Base-by-base conservation (phyloP, 257 asterid genomes). In the Solanum lignicaule region DNA sequence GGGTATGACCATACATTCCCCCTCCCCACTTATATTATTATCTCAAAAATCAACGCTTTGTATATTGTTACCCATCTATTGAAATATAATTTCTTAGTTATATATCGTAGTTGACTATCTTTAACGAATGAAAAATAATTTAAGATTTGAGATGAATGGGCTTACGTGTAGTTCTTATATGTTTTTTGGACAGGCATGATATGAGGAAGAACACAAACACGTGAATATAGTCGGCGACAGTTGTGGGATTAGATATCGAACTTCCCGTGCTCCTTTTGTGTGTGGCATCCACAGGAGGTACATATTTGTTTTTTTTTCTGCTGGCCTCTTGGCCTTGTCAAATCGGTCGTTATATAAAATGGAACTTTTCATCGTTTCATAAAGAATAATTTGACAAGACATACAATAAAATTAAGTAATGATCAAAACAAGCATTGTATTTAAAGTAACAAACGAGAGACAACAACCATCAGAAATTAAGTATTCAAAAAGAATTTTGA, bases 141-240 rank as follows among this genome's bases (percentile, higher is more conserved):
- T 0, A 74, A 35, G 20, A 36, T 74, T 75, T 75, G 20, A 36
- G 32, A 75, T 25, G 83, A 76, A 38, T 76, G 83, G 12, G 13
- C 58, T 76, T 76, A 39, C 1, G 23, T 13, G 31, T 11, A 75
- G 58, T 79, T 78, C 35, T 73, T 35, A 21, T 35, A 9, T 74
- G 0, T 36, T 25, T 79, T 78, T 78, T 7, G 18, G 36, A 52
- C 15, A 79, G 84, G 25, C 38, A 9, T 41, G 66, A 79, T 15
- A 27, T 79, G 85, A 27, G 85, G 66, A 88, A 86, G 93, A 91
- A 65, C 89, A 76, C 85, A 55, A 87, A 90, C 89, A 91, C 93
- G 93, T 93, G 95, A 90, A 11, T 89, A 87, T 92, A 91, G 97
- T 92, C 85, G 94, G 92, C 38, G 83, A 55, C 83, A 84, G 60